Evolutionary conservation across 768 basidiomycete species (phyloP).

Genomic region (Macrolepiota albuminosa): DNA sequence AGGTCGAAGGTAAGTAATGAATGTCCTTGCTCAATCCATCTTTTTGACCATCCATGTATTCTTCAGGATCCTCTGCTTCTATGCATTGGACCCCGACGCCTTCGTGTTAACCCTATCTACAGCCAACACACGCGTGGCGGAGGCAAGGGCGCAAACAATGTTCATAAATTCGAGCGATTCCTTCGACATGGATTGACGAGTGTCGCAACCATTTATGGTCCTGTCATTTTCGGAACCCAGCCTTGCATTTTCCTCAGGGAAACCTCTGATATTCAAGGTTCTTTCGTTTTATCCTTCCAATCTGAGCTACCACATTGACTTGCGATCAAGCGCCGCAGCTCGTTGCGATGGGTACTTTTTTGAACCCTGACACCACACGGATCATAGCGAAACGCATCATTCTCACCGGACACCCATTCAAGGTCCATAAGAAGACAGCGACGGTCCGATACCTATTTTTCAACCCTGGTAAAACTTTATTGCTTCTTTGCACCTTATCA

Average conservation of each 20-base stretch:
- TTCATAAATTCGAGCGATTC: conserved; percentile 94
- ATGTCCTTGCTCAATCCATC: neutral
- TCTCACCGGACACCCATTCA: conserved; percentile 94
- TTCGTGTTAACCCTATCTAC: conserved; percentile 83
- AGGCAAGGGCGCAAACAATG: conserved; percentile 90
- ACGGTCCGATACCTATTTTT: conserved; percentile 99
- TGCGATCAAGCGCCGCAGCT: conserved; percentile 60
- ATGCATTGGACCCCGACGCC: conserved; percentile 83
- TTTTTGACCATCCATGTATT: conserved; percentile 10
- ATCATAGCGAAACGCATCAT: conserved; percentile 92
- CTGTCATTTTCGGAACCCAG: conserved; percentile 81
- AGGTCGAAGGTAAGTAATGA: conserved; percentile 70
- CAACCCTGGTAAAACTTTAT: conserved; percentile 57
- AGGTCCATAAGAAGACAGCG: conserved; percentile 94
- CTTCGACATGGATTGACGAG: conserved; percentile 75
- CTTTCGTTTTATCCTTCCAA: conserved; percentile 13
- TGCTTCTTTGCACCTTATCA: conserved; percentile 8
- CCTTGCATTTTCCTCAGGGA: conserved; percentile 77
- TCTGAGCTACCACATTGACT: neutral
- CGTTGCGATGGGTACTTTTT: conserved; percentile 85
- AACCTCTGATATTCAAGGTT: conserved; percentile 62
- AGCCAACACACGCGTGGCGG: conserved; percentile 91
- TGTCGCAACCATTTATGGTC: conserved; percentile 87
- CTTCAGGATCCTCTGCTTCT: conserved; percentile 80
- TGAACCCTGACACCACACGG: conserved; percentile 87